Percentiles rank a stretch among this genome's conserved stretches.
These are phyloP conservation scores for Luffa acutangula DNA, from an alignment of 306 rosid species.

Conservation along the genomic window DNA sequence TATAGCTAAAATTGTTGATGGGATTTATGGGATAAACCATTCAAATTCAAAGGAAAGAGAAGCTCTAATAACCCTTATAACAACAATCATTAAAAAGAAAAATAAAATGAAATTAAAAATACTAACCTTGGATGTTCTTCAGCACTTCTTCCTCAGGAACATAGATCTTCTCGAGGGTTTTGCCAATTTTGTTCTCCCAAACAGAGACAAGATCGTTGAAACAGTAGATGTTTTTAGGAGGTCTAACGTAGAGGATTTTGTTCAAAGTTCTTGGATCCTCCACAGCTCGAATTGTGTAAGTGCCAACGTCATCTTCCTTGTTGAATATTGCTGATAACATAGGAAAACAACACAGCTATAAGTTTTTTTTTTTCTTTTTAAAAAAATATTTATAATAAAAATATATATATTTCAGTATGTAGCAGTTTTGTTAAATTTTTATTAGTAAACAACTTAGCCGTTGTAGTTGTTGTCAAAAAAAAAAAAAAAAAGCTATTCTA, in stretches of 20 bases:
- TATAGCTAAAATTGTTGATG: too few relatives aligned
- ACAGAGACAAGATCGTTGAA: slow-evolving; percentile 1
- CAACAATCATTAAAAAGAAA: too few relatives aligned
- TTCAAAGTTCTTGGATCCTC: slow-evolving; percentile 8
- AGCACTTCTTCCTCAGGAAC: not conserved
- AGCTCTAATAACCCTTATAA: too few relatives aligned
- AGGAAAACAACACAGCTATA: too few relatives aligned
- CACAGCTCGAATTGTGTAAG: not conserved
- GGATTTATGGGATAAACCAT: too few relatives aligned
- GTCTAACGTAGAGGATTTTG: not conserved
- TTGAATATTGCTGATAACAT: not conserved
- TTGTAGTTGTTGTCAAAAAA: too few relatives aligned
- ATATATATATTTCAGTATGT: too few relatives aligned
- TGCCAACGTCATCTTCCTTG: not conserved
- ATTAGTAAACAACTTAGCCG: too few relatives aligned
- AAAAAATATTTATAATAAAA: too few relatives aligned
- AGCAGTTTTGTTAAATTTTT: too few relatives aligned
- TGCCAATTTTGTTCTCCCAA: not conserved
- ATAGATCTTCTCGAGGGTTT: not conserved
- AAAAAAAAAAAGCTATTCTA: too few relatives aligned
- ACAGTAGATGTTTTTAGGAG: not conserved
- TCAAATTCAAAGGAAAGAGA: not conserved
- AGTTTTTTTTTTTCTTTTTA: too few relatives aligned
- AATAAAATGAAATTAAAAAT: not conserved
- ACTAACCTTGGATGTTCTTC: not conserved